Base-by-base conservation (phyloP, 1,284 basidiomycete species). In the Stereum hirsutum region DNA sequence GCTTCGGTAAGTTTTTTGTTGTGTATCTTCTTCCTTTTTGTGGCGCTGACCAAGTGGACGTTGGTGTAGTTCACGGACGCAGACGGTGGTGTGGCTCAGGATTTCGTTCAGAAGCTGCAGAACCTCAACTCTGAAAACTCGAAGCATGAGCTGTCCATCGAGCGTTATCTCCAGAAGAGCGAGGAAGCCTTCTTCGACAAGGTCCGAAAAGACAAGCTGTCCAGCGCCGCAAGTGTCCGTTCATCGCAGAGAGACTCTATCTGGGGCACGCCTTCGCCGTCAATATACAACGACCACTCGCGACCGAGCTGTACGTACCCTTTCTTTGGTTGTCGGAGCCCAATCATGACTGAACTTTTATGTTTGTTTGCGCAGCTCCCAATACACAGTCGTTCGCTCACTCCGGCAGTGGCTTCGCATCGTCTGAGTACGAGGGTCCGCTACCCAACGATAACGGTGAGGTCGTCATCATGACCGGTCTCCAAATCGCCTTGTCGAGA, bases 131-230 rank as follows among this genome's bases (percentile, higher is more conserved):
- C 89, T 0, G 86, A 89, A 47, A 95, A 95, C 57, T 95, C 91
- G 5, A 89, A 89, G 65, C 76, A 79, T 47, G 91, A 95, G 54
- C 61, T 95, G 31, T 94, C 89, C 38, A 95, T 95, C 52, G 91
- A 94, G 58, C 86, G 87, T 58, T 95, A 74, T 71, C 65, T 95
- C 52, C 72, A 81, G 53, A 93, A 92, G 69, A 89, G 85, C 53
- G 91, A 95, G 63, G 90, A 93, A 59, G 81, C 80, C 0, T 94
- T 92, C 79, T 94, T 93, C 64, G 83, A 85, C 49, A 85, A 82
- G 58, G 86, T 91, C 51, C 80, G 86, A 59, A 88, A 81, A 64
- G 89, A 92, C 54, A 92, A 89, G 68, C 68, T 93, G 23, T 72
- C 70, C 10, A 85, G 77, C 53, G 87, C 86, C 27, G 78, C 81